Percentiles rank a stretch among this genome's conserved stretches.
Conservation (phyloP, 2,329 filamentous ascomycete genomes). For the Aspergillus persii region DNA sequence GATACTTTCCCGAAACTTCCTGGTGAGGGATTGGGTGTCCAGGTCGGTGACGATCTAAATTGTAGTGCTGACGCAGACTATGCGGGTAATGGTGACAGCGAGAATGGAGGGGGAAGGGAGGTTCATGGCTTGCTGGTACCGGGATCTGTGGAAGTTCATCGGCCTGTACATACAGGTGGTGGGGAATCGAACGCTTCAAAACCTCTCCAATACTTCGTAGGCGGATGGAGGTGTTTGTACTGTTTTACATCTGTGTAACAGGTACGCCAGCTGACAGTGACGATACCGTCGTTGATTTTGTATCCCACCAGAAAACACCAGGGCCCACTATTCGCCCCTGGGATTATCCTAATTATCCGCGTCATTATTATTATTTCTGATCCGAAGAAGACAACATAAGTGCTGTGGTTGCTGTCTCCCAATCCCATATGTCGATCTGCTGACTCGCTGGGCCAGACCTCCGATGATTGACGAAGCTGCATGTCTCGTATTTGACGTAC, state of each 20-base stretch:
- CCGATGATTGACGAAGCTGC: conserved; percentile 15
- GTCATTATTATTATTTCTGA: not conserved
- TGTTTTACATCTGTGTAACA: too few relatives aligned
- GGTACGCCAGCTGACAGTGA: too few relatives aligned
- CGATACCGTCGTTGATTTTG: too few relatives aligned
- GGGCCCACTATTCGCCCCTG: too few relatives aligned
- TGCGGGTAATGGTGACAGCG: not conserved
- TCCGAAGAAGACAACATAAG: not conserved
- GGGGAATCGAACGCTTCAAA: too few relatives aligned
- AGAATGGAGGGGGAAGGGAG: not conserved
- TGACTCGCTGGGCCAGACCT: conserved; percentile 14
- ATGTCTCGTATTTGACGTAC: conserved; percentile 18
- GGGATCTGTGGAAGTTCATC: too few relatives aligned
- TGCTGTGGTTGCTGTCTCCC: conserved; percentile 7
- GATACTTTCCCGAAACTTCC: not conserved
- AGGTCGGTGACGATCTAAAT: not conserved
- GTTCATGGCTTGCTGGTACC: not conserved
- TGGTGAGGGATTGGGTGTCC: not conserved
- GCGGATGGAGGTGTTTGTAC: too few relatives aligned
- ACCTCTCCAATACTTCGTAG: too few relatives aligned
- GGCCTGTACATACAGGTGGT: too few relatives aligned
- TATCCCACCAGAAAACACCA: too few relatives aligned
- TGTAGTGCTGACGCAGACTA: not conserved
- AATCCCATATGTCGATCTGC: conserved; percentile 14
- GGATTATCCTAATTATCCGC: too few relatives aligned